Conservation (phyloP, 345 rosid genomes). For the Ricinus communis region DNA sequence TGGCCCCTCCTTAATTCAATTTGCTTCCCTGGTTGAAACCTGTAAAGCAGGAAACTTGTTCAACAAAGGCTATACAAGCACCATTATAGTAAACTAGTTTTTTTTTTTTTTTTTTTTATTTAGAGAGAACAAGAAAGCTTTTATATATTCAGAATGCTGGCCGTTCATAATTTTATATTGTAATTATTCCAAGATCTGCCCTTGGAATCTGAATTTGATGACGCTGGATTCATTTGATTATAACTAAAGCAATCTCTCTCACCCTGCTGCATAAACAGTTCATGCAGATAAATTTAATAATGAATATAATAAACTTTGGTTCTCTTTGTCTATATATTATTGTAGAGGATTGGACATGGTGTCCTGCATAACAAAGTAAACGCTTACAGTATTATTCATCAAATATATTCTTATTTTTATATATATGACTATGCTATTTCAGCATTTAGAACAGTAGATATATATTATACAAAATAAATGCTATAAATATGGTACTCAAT, state of each 20-base stretch:
- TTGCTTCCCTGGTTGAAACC: conserved; percentile 31
- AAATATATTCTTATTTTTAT: too few relatives aligned
- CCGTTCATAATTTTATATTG: background rate
- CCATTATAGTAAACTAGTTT: background rate
- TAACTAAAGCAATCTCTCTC: background rate
- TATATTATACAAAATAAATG: too few relatives aligned
- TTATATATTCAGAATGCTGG: background rate
- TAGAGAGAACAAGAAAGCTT: too few relatives aligned
- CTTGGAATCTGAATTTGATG: conserved; percentile 35
- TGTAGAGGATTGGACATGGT: too few relatives aligned
- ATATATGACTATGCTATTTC: too few relatives aligned
- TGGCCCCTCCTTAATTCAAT: background rate
- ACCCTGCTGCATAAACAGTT: background rate
- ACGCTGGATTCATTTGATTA: conserved; percentile 20
- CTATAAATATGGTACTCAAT: too few relatives aligned
- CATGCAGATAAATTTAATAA: too few relatives aligned
- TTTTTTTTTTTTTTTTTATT: background rate
- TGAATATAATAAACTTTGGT: background rate
- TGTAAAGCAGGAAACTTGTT: conserved; percentile 43
- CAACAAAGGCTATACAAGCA: conserved; percentile 24
- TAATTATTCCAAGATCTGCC: conserved; percentile 31
- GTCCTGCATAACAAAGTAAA: too few relatives aligned
- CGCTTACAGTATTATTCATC: too few relatives aligned
- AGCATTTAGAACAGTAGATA: too few relatives aligned
- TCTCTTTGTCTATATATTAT: too few relatives aligned